Evolutionary conservation across 2,329 filamentous ascomycete species (phyloP), one percentile per base, ranked within the genome.

Genomic region (Fusarium protoensiforme): DNA sequence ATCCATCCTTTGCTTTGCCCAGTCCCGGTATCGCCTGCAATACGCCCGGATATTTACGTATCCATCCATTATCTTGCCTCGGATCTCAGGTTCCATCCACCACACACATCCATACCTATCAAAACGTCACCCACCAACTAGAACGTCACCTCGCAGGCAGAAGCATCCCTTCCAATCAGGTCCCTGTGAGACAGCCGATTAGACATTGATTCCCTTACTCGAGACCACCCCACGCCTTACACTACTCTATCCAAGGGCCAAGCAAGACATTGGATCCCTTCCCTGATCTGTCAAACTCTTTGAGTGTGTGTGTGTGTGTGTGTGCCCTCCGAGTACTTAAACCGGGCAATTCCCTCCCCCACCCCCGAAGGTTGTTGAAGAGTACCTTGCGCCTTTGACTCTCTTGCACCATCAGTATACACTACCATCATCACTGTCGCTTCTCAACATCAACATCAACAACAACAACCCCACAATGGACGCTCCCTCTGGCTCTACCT

Each of bases 391-490:
- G 31, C 48, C 24, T 38, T 24, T 36, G 22, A 29, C 41, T 36
- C 63, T 56, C 62, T 61, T 62, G 29, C 39, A 60, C 18, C 59
- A 62, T 48, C 60, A 68, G n/a, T 13, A 41, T n/a, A n/a, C n/a
- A n/a, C 14, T 66, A 63, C 38, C 39, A 74, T 51, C 69, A 67
- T 29, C 27, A 51, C 46, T 51, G 24, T 51, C 46, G 24, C 46
- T 29, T 29, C 24, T 29, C 59, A 67, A n/a, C 46, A 62, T 1
- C 14, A 39, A 14, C 48, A 57, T 8, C 58, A 43, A 36, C 53
- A 24, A 43, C 41, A 43, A 74, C 43, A n/a, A n/a, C n/a, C n/a
- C n/a, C n/a, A n/a, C n/a, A 61, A 74, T 84, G 80, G 78, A 84
- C 74, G 80, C 82, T 67, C 77, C 82, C 64, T 78, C 82, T 51